Conservation (phyloP, 176 grass and related monocot genomes). For the Musa itinerans region DNA sequence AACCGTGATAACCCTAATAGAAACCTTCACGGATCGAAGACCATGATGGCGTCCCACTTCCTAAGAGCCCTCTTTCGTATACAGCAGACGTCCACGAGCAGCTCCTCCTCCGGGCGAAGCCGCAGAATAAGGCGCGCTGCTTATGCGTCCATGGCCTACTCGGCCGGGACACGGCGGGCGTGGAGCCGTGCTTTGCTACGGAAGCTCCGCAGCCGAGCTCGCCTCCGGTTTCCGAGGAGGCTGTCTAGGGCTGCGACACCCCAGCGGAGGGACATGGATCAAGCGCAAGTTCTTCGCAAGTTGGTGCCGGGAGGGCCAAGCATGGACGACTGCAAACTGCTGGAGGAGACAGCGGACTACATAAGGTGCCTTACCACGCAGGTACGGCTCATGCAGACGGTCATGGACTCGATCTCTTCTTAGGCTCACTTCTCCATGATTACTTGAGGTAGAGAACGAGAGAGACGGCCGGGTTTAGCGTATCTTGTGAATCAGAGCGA, state of each 20-base stretch:
- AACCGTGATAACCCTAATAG: not conserved
- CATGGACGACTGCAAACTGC: conserved; percentile 23
- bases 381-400: conserved; percentile 10
- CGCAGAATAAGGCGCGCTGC: conserved; percentile 8
- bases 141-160: conserved; percentile 7
- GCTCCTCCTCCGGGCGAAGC: not conserved
- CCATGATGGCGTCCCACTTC: conserved; percentile 7
- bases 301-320: not conserved
- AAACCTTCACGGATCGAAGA: not conserved
- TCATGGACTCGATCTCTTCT: not conserved
- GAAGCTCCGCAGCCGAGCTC: not conserved
- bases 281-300: not conserved
- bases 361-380: conserved; percentile 8
- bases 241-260: not conserved
- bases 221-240: not conserved
- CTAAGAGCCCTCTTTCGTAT: conserved; percentile 5
- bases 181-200: conserved; percentile 19
- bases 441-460: not conserved
- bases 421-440: not conserved
- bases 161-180: not conserved
- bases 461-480: not conserved
- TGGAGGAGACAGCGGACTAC: conserved; percentile 20
- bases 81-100: not conserved
- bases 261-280: not conserved
- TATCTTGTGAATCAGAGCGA: no score